A percentile compares a stretch with the other conserved stretches of the same genome.
phyloP scores from a whole-genome alignment of 495 filamentous ascomycete species.

The Pseudoneurospora amorphoporcata region DNA sequence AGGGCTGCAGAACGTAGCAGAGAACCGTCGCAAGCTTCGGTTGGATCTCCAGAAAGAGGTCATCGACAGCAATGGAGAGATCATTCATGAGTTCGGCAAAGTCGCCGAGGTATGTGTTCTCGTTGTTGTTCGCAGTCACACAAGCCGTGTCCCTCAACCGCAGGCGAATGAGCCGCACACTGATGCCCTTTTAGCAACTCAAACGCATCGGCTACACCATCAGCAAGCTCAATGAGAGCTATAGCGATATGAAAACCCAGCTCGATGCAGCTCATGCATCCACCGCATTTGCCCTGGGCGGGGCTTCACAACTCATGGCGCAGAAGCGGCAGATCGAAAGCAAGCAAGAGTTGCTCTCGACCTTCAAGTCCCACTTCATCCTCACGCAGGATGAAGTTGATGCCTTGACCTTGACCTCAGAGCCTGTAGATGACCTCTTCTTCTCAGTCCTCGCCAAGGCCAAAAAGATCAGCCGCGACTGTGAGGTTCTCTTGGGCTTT shows the following conservation, averaged over 20 bases:
- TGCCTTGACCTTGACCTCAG: slow-evolving; percentile 60
- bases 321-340: slow-evolving; percentile 70
- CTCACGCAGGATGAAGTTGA: slow-evolving; percentile 70
- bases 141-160: not conserved
- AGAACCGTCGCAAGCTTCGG: slow-evolving; percentile 68
- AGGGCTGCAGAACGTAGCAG: slow-evolving; percentile 62
- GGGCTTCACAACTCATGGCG: slow-evolving; percentile 61
- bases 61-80: slow-evolving; percentile 84
- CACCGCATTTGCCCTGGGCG: slow-evolving; percentile 66
- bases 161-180: not conserved
- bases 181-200: slow-evolving; percentile 49
- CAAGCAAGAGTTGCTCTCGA: slow-evolving; percentile 76
- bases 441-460: slow-evolving; percentile 70
- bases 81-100: slow-evolving; percentile 80
- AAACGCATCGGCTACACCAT: slow-evolving; percentile 75
- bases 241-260: slow-evolving; percentile 69
- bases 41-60: slow-evolving; percentile 87
- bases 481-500: slow-evolving; percentile 76
- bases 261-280: slow-evolving; percentile 64
- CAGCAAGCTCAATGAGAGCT: slow-evolving; percentile 65
- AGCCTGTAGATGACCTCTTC: slow-evolving; percentile 77
- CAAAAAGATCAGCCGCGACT: slow-evolving; percentile 81
- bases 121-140: not conserved
- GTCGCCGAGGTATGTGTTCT: slow-evolving; percentile 68
- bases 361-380: slow-evolving; percentile 76